phyloP scores from a whole-genome alignment of 371 early-diverging fungal species.

The Mycotypha africana region DNA sequence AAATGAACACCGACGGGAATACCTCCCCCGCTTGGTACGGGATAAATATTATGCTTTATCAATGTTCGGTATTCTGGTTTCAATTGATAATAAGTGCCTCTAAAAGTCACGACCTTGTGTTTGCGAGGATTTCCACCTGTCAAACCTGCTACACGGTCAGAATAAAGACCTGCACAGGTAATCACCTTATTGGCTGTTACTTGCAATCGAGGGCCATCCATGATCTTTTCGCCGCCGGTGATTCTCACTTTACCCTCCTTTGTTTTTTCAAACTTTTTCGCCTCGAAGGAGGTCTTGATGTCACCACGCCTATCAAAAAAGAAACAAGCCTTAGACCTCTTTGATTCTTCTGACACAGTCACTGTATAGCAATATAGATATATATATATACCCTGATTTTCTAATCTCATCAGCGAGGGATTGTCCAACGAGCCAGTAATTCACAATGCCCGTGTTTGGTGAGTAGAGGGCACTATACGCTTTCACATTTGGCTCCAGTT shows the following conservation, averaged over 20 bases:
- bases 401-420: conserved; percentile 24
- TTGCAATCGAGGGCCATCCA: conserved; percentile 24
- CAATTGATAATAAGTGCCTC: conserved; percentile 38
- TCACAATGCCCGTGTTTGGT: conserved; percentile 39
- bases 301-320: conserved; percentile 26
- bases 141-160: conserved; percentile 27
- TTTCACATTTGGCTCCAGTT: conserved; percentile 33
- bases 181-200: conserved; percentile 29
- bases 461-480: conserved; percentile 37
- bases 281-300: conserved; percentile 37
- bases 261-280: conserved; percentile 20
- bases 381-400: conserved; percentile 20
- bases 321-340: background rate
- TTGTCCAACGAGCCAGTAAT: conserved; percentile 32
- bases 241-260: conserved; percentile 22
- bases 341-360: no score
- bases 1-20: conserved; percentile 42
- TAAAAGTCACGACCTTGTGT: conserved; percentile 30
- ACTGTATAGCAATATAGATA: background rate
- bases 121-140: conserved; percentile 25
- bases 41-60: conserved; percentile 36
- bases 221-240: conserved; percentile 19
- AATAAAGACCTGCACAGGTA: conserved; percentile 37
- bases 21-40: conserved; percentile 35
- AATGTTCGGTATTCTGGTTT: conserved; percentile 28